These are phyloP conservation scores for Aphanomyces astaci DNA, from an alignment of 352 stramenopile species.

Conservation along the genomic window DNA sequence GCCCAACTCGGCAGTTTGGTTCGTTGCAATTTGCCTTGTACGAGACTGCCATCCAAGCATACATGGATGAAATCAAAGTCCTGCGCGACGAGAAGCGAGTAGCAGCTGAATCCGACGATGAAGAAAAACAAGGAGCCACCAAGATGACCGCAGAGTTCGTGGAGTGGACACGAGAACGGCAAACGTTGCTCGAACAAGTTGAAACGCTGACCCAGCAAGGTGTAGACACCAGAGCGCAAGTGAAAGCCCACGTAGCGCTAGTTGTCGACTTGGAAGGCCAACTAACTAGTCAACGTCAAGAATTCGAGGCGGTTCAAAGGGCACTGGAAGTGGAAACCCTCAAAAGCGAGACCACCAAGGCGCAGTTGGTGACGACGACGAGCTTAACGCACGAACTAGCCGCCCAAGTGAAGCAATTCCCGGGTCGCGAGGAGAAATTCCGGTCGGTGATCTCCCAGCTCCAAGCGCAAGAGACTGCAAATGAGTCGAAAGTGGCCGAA, in stretches of 20 bases:
- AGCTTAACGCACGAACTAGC: not conserved
- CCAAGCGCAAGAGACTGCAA: not conserved
- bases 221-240: not conserved
- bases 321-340: not conserved
- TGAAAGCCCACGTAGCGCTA: not conserved
- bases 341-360: not conserved
- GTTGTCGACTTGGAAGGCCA: not conserved
- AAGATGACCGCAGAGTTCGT: not conserved
- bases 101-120: no score
- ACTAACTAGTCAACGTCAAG: not conserved
- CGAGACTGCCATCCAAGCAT: not conserved
- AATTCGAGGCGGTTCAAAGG: not conserved
- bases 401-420: conserved; percentile 3
- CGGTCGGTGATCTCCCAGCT: not conserved
- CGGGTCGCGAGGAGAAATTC: not conserved
- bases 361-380: not conserved
- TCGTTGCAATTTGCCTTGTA: not conserved
- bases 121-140: not conserved
- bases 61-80: not conserved
- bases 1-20: not conserved
- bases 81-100: not conserved
- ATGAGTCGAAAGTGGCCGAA: not conserved
- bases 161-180: not conserved
- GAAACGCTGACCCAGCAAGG: not conserved
- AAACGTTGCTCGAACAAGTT: not conserved